Base-by-base conservation (phyloP, 106 monocot genomes). In the Hemerocallis citrina region DNA sequence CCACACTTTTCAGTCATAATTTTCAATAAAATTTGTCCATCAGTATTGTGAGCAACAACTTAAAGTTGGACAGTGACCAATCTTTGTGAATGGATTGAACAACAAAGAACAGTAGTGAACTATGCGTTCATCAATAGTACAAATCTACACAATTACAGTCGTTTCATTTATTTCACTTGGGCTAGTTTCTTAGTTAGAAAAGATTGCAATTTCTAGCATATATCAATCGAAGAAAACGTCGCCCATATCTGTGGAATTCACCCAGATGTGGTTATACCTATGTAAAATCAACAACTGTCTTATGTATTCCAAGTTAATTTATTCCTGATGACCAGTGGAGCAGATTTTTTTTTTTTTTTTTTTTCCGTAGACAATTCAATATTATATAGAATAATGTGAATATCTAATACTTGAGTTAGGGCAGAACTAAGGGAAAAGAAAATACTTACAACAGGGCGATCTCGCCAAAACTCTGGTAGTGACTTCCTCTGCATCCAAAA, bases 401-500 rank as follows among this genome's bases (percentile, higher is more conserved):
- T 21, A 43, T 15, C 56, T 15, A 30, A 45, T 63, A 20, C 14
- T 32, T 63, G 5, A 43, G 55, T 68, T 11, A 16, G 15, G 0
- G 3, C 28, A 31, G 35, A 70, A 30, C 9, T 33, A 35, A 13
- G 37, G n/a, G 15, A 22, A 55, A 14, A 28, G 42, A 39, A 59
- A 30, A 27, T 24, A 78, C 92, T 88, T 79, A 98, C 96, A 69
- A 91, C 38, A 75, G 96, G 91, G 48, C 79, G 83, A 68, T 91
- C 96, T 62, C 96, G 71, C 96, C 96, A 98, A 74, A 98, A 98
- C 57, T 98, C 96, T 31, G 96, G 96, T 56, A 98, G 62, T 52
- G 96, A 77, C 50, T 60, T 87, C 58, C 91, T 84, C 96, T 98
- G 84, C 55, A 57, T 71, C 59, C 17, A 48, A 15, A 57, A 48